phyloP scores from a whole-genome alignment of 768 basidiomycete species.

The Agaricus sinodeliciosus region DNA sequence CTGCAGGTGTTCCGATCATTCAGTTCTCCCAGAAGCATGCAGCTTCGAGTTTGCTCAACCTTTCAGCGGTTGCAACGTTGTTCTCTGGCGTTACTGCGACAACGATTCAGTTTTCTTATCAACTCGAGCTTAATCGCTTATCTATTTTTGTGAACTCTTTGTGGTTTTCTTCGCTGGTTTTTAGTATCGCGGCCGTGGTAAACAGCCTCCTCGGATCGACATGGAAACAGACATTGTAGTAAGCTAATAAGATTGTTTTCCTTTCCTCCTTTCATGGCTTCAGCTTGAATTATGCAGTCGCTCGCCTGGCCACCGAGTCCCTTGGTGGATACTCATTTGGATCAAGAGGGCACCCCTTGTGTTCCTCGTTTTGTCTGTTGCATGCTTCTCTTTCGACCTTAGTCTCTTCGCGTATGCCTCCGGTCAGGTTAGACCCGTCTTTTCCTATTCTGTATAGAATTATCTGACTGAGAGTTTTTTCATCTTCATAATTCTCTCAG shows the following conservation, averaged over 20 bases:
- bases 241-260: conserved; percentile 20
- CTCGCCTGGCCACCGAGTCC: neutral
- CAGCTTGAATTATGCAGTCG: neutral
- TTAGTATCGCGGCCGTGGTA: conserved; percentile 71
- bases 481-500: conserved; percentile 27
- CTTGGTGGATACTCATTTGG: neutral
- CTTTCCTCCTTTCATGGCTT: no score
- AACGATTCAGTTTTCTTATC: conserved; percentile 63
- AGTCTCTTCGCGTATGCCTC: neutral
- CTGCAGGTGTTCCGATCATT: conserved; percentile 67
- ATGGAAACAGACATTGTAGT: conserved; percentile 85
- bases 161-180: conserved; percentile 72
- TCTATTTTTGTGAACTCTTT: conserved; percentile 59
- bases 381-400: neutral
- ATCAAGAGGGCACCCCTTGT: neutral
- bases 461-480: neutral
- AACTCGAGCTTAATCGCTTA: conserved; percentile 25
- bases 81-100: conserved; percentile 73
- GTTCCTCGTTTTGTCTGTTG: neutral
- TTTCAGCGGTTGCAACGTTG: conserved; percentile 74
- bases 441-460: neutral
- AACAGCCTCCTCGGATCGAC: conserved; percentile 69
- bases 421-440: neutral
- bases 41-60: conserved; percentile 60
- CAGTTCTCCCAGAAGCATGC: conserved; percentile 71